Base-by-base conservation (phyloP, 2,329 filamentous ascomycete species). In the Harringtonia lauricola region DNA sequence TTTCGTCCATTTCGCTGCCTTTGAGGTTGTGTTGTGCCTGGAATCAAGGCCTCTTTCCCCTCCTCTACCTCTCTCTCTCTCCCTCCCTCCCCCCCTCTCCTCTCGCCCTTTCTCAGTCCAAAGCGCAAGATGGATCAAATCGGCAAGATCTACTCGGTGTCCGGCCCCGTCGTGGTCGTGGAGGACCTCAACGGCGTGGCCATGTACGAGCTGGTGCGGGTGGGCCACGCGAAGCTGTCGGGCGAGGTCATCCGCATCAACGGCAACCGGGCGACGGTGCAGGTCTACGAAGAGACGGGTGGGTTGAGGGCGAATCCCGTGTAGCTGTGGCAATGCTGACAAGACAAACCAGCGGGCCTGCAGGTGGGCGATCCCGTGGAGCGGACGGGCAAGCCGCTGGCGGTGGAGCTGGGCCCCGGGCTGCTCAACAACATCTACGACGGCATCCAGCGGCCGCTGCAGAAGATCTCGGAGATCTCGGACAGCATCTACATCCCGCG, bases 381-480 rank as follows among this genome's bases (percentile, higher is more conserved):
- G 49, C 79, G 90, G 58, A 95, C 90, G 46, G 86, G 88, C 64
- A 95, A 96, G 75, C 92, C 92, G 51, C 73, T 98, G 44, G 95
- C 92, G 46, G 92, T 98, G 66, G 92, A 98, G 66, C 83, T 98
- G 39, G 92, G 92, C 41, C 92, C 92, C 51, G 92, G 92, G 62
- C 72, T 98, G 64, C 87, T 98, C 77, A 90, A 96, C 70, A 95
- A 92, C 54, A 98, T 98, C 65, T 98, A 96, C 74, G 92, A 98
- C 64, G 92, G 92, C 70, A 98, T 98, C 58, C 92, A 98, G 66
- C 83, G 92, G 61, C 92, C 92, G 41, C 81, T 98, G 56, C 83
- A 83, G 67, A 81, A 78, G 53, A 98, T 98, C 58, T 72, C 86
- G 54, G 70, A 82, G 34, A 66, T 76, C 39, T 80, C 88, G 42